phyloP scores from a whole-genome alignment of 192 early-diverging fungal genomes.

The Linnemannia zychae region DNA sequence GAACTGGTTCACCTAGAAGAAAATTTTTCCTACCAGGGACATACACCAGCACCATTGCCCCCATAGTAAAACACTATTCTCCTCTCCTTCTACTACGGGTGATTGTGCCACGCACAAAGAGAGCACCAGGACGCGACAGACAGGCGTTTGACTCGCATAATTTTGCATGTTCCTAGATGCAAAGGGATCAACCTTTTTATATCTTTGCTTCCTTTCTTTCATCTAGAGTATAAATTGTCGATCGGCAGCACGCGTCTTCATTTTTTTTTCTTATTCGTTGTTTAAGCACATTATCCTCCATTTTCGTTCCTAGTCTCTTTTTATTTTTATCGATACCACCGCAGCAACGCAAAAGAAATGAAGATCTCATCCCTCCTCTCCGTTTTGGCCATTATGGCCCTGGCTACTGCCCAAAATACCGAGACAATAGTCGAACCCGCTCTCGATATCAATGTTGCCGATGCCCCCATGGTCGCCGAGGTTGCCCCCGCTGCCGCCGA shows the following conservation, averaged over 20 bases:
- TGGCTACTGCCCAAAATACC: slow-evolving; percentile 12
- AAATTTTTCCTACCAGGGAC: neutral
- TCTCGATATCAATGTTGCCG: neutral
- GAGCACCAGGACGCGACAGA: neutral
- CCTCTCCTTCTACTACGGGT: neutral
- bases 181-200: neutral
- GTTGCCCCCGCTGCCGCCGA: neutral
- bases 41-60: neutral
- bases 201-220: neutral
- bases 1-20: neutral
- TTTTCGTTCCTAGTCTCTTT: neutral
- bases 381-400: slow-evolving; percentile 14
- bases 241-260: neutral
- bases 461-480: neutral
- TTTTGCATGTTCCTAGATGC: neutral
- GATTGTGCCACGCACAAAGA: neutral
- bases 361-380: slow-evolving; percentile 25
- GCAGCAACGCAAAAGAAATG: neutral
- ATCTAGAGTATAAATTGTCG: neutral
- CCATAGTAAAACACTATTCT: neutral
- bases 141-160: neutral
- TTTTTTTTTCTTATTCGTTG: no score
- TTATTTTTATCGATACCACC: no score
- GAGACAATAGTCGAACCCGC: neutral
- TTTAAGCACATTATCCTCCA: neutral